Conservation (phyloP, 169 alveolate genomes). For the Babesia ovis region DNA sequence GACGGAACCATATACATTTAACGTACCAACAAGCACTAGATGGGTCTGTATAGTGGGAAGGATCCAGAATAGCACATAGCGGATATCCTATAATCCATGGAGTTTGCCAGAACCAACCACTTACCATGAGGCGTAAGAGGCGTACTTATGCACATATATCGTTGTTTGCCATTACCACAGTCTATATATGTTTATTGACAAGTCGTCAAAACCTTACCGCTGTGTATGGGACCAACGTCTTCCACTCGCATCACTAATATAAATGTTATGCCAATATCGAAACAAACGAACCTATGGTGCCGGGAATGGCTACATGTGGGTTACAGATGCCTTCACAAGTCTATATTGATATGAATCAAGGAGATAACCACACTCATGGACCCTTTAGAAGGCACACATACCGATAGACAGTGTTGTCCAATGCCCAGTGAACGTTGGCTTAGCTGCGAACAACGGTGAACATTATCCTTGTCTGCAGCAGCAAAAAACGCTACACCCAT, state of each 20-base stretch:
- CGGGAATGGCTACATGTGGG: constrained; percentile 54
- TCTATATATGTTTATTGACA: background rate
- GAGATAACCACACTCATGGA: background rate
- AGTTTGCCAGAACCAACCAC: background rate
- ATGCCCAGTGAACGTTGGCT: constrained; percentile 56
- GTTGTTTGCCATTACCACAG: constrained; percentile 45
- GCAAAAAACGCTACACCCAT: background rate
- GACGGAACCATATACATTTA: background rate
- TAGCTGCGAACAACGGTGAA: constrained; percentile 46
- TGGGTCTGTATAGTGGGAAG: constrained; percentile 28
- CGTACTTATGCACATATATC: constrained; percentile 53
- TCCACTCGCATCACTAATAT: constrained; percentile 46
- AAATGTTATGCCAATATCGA: background rate
- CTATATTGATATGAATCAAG: constrained; percentile 1
- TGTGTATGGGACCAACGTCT: constrained; percentile 36
- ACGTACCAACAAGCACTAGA: constrained; percentile 61
- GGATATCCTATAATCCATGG: constrained; percentile 46
- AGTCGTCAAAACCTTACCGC: constrained; percentile 16
- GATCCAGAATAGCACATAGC: constrained; percentile 50
- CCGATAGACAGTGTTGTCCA: constrained; percentile 68
- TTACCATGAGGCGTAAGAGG: constrained; percentile 54
- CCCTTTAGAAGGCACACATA: constrained; percentile 10
- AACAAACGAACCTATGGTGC: constrained; percentile 46
- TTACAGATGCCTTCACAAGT: constrained; percentile 57
- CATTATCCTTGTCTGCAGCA: background rate